Evolutionary conservation across 176 grass and related monocot species (phyloP), one percentile per base, ranked within the genome.

Genomic region (Oryza meridionalis): DNA sequence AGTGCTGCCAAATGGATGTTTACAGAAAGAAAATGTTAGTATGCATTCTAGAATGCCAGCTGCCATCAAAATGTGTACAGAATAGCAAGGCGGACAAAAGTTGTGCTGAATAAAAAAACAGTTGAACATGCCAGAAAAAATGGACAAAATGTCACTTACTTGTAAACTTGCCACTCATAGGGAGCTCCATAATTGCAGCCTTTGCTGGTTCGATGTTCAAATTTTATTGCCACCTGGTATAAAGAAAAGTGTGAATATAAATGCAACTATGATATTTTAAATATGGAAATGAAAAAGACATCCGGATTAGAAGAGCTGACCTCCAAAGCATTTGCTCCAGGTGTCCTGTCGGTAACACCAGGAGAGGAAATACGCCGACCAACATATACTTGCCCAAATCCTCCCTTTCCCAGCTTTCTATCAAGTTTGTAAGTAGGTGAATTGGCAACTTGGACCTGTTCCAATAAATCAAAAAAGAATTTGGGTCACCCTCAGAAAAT

Each of bases 111-210:
- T 64, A 38, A 77, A 70, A 29, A 47, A 51, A 80, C 16, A 77
- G 21, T 76, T 47, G 40, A 11, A 59, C 6, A 59, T 32, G 8
- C 24, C 80, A 25, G 38, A 55, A 77, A 69, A 79, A 73, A 10
- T 80, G 59, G 65, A 73, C 15, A 73, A 73, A 59, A 13, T 14
- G 1, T 7, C 21, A 92, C 88, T 89, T 76, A 97, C 92, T 92
- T 94, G 82, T 94, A 97, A 53, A 93, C 92, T 77, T 97, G 90
- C 95, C 95, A 97, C 90, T 97, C 95, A 31, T 97, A 97, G 47
- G 95, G 95, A 73, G 92, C 91, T 73, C 88, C 80, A 44, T 91
- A 88, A 72, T 84, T 97, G 78, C 95, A 97, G 66, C 95, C 90
- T 94, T 94, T 94, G 84, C 95, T 97, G 47, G 83, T 94, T 72